These are phyloP conservation scores for Saccharum officinarum DNA, from an alignment of 176 grass and related monocot species.

Conservation along the genomic window DNA sequence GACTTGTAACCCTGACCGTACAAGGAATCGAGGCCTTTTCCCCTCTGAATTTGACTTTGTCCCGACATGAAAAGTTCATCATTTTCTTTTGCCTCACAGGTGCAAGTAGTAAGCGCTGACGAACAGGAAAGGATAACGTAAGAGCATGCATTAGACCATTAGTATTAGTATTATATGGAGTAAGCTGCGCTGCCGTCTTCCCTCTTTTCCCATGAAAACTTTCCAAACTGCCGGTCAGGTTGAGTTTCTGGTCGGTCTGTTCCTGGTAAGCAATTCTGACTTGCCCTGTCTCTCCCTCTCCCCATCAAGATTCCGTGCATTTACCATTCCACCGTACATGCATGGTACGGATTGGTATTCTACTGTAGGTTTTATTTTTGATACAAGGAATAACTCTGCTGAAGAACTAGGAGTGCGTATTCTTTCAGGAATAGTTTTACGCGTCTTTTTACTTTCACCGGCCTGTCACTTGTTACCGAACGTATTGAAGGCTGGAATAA, in stretches of 20 bases:
- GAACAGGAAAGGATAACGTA: neutral
- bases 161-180: too few relatives aligned
- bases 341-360: neutral
- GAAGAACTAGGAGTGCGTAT: neutral
- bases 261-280: slow-evolving; percentile 13
- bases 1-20: slow-evolving; percentile 16
- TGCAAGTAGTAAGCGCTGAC: slow-evolving; percentile 23
- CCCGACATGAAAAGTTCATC: neutral
- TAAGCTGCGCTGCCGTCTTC: neutral
- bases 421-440: neutral
- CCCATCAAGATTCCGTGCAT: slow-evolving; percentile 1
- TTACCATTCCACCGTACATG: neutral
- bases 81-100: neutral
- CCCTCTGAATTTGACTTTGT: slow-evolving; percentile 10
- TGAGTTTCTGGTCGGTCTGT: neutral
- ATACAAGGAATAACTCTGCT: neutral
- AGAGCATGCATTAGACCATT: neutral
- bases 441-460: neutral
- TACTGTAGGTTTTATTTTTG: neutral
- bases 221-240: neutral
- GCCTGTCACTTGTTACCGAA: neutral
- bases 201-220: neutral
- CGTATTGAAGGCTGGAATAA: neutral
- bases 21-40: neutral
- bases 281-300: neutral